Evolutionary conservation across 2,329 filamentous ascomycete species (phyloP), one percentile per base, ranked within the genome.

Genomic region (Teratosphaeriaceae sp.): DNA sequence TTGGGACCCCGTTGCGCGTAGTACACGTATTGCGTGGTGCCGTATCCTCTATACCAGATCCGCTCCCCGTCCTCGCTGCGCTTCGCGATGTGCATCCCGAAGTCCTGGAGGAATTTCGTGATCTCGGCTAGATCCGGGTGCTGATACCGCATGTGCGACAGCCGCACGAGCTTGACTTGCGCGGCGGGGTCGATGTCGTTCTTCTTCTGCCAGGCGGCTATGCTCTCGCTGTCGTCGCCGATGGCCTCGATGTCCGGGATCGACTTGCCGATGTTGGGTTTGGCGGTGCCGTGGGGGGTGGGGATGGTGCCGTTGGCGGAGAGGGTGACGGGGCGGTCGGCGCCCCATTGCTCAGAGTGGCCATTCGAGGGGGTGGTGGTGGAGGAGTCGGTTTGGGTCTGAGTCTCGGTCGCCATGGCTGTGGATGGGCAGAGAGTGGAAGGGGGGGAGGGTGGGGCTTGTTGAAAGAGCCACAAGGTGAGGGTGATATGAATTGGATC

Each of bases 101-200:
- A 71, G 46, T 71, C 68, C 53, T 45, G 56, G 39, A 67, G 58
- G 54, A 69, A 76, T 2, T 57, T 66, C 3, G 68, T 73, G 34
- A 75, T 74, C 43, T 65, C 58, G 18, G 65, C 60, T 3, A 76
- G 58, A 44, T 76, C 66, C 0, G 71, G 68, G 48, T 76, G 73
- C 45, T 75, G 72, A 51, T 77, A 77, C 1, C 72, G 65, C 71
- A 76, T 74, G 46, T 76, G 73, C 2, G 65, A 64, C 3, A 75
- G 47, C 44, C 70, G 70, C 5, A 63, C 66, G 16, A 77, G 55
- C 44, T 67, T 65, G 49, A 76, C 65, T 46, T 74, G 72, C 22
- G 65, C 58, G 36, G 61, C 48, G 13, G 55, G 51, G 46, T 74
- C 65, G 56, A 75, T 73, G 30, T 58, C 58, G 24, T 61, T 54